Conservation (phyloP, 805 yeast genomes). For the Nakazawaea molendinolei region DNA sequence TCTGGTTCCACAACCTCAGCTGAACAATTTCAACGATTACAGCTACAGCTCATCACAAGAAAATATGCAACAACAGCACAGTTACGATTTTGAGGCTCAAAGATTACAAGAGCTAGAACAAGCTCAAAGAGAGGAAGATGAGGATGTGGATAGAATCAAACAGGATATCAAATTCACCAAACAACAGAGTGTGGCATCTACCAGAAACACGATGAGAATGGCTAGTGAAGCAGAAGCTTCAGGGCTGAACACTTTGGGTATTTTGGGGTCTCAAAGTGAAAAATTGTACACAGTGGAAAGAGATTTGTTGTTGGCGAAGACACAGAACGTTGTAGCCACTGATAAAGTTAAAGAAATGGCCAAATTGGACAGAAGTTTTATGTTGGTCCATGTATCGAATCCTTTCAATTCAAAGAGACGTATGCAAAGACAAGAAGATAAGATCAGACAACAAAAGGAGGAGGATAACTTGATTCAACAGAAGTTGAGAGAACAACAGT, state of each 20-base stretch:
- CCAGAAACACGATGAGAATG: conserved; percentile 72
- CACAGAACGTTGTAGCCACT: conserved; percentile 77
- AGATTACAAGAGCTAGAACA: conserved; percentile 27
- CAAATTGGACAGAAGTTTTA: conserved; percentile 71
- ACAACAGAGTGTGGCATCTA: conserved; percentile 81
- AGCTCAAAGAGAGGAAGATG: conserved; percentile 50
- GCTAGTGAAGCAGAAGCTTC: conserved; percentile 68
- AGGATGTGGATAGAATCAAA: conserved; percentile 82
- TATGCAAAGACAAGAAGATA: conserved; percentile 65
- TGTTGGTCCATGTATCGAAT: conserved; percentile 73
- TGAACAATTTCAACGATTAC: too few species aligned
- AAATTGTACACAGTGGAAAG: conserved; percentile 73
- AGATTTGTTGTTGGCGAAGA: conserved; percentile 67
- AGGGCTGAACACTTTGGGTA: conserved; percentile 79
- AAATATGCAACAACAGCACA: not conserved
- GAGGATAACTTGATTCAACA: conserved; percentile 38
- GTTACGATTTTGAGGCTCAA: conserved; percentile 3
- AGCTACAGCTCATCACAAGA: conserved; percentile 2
- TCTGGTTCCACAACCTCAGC: too few species aligned
- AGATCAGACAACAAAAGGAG: conserved; percentile 40
- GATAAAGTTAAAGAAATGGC: conserved; percentile 75
- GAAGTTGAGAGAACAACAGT: conserved; percentile 49
- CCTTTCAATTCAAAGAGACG: conserved; percentile 87
- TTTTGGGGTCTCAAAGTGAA: conserved; percentile 89
- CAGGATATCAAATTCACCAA: conserved; percentile 78